These are phyloP conservation scores for Excoecaria cochinchinensis DNA, from an alignment of 345 rosid genomes.

Conservation along the genomic window DNA sequence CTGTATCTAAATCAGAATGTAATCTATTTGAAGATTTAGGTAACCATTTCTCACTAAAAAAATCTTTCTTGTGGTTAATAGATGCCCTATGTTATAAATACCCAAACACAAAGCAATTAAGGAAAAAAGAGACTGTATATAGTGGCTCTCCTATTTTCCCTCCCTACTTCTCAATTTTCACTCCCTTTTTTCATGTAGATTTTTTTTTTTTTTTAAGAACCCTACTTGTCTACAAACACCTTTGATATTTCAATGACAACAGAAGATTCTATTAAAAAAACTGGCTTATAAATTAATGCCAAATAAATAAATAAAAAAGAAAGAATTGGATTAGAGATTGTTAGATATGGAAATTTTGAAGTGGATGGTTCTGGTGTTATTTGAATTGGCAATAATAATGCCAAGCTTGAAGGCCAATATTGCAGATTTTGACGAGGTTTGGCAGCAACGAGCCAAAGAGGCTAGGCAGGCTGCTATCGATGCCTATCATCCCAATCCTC, in stretches of 20 bases:
- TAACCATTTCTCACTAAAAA: too few species aligned
- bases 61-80: not conserved
- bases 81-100: not conserved
- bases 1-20: too few species aligned
- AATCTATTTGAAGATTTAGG: too few species aligned
- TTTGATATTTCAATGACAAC: not conserved
- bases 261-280: not conserved
- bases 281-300: not conserved
- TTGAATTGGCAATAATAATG: slow-evolving; percentile 9
- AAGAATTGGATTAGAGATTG: not conserved
- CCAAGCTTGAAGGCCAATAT: slow-evolving; percentile 25
- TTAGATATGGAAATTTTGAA: slow-evolving; percentile 9
- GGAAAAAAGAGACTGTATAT: not conserved
- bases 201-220: slow-evolving; percentile 13
- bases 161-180: slow-evolving; percentile 19
- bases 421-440: slow-evolving; percentile 35
- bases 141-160: slow-evolving; percentile 30
- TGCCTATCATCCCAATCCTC: slow-evolving; percentile 40
- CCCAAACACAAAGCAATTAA: not conserved
- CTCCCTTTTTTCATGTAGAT: too few species aligned
- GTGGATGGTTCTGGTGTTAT: slow-evolving; percentile 8
- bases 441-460: slow-evolving; percentile 32
- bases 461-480: slow-evolving; percentile 24
- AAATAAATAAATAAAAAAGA: not conserved
- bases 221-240: not conserved